Conservation (phyloP, 2,329 filamentous ascomycete genomes). For the Sporothrix pallida region DNA sequence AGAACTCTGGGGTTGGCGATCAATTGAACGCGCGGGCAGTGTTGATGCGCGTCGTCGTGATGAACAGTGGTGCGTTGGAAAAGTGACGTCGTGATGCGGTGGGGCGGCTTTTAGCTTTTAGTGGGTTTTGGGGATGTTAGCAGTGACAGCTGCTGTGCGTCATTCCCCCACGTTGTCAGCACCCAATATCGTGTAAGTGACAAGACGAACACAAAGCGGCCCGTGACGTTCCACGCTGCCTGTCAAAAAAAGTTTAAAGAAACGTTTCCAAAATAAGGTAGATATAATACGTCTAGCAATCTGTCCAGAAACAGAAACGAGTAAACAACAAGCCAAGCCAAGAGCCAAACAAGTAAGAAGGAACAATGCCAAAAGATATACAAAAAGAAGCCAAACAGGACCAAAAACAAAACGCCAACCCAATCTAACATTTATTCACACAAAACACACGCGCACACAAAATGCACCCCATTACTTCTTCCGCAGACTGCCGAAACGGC, state of each 20-base stretch:
- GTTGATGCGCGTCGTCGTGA: not conserved
- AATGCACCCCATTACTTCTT: conserved; percentile 47
- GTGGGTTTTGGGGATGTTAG: not conserved
- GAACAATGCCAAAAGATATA: not conserved
- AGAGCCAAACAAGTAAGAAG: not conserved
- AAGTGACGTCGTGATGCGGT: conserved; percentile 9
- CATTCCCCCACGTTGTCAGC: not conserved
- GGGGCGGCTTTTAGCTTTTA: conserved; percentile 4
- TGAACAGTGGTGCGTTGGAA: not conserved
- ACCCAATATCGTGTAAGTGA: not conserved
- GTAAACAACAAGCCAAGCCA: not conserved
- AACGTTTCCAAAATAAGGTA: conserved; percentile 1
- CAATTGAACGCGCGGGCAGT: not conserved
- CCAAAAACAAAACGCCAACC: not conserved
- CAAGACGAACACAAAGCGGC: not conserved
- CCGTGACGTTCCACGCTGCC: not conserved
- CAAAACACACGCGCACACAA: too few species aligned
- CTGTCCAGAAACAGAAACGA: not conserved
- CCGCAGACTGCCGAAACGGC: conserved; percentile 59
- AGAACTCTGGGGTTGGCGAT: not conserved
- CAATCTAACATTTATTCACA: not conserved
- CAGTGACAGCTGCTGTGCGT: not conserved
- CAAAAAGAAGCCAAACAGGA: not conserved
- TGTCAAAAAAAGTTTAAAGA: not conserved
- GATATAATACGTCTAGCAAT: not conserved